phyloP scores from a whole-genome alignment of 2,329 filamentous ascomycete genomes.

The Aspergillus caelatus region DNA sequence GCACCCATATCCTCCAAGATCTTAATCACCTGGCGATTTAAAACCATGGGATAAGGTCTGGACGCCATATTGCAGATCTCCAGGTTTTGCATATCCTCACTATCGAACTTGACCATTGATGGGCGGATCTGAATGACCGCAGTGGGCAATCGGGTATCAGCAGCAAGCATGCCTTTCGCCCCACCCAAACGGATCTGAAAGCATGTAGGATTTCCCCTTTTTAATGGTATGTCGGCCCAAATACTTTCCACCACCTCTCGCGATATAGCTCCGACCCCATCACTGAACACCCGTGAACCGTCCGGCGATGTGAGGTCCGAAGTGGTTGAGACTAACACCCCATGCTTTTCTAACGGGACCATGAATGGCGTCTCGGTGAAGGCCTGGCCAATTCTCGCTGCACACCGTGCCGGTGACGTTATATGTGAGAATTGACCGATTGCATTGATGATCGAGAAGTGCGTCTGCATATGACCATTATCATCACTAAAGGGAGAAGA shows the following conservation, averaged over 20 bases:
- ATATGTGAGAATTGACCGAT: constrained; percentile 56
- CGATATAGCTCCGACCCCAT: constrained; percentile 78
- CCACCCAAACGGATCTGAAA: constrained; percentile 75
- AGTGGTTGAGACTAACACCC: constrained; percentile 22
- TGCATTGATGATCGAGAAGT: constrained; percentile 46
- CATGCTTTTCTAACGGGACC: constrained; percentile 48
- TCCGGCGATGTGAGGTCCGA: constrained; percentile 32
- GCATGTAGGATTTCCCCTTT: constrained; percentile 59
- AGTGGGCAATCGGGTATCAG: constrained; percentile 65
- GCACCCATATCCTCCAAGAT: constrained; percentile 79
- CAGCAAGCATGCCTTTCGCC: constrained; percentile 76
- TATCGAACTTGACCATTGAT: constrained; percentile 83
- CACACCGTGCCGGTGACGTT: constrained; percentile 58
- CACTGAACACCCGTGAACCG: constrained; percentile 67
- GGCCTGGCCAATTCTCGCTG: constrained; percentile 63
- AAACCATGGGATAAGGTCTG: constrained; percentile 67
- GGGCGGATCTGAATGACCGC: constrained; percentile 63
- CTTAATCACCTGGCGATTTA: constrained; percentile 83
- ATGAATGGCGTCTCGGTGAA: constrained; percentile 75
- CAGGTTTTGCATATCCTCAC: constrained; percentile 45
- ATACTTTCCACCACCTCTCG: constrained; percentile 59
- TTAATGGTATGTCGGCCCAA: constrained; percentile 56
- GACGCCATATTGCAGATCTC: constrained; percentile 59
- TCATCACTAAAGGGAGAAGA: constrained; percentile 53
- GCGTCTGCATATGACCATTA: constrained; percentile 30